Conservation (phyloP, 2,329 filamentous ascomycete genomes). For the Graphiopsis chlorocephala region DNA sequence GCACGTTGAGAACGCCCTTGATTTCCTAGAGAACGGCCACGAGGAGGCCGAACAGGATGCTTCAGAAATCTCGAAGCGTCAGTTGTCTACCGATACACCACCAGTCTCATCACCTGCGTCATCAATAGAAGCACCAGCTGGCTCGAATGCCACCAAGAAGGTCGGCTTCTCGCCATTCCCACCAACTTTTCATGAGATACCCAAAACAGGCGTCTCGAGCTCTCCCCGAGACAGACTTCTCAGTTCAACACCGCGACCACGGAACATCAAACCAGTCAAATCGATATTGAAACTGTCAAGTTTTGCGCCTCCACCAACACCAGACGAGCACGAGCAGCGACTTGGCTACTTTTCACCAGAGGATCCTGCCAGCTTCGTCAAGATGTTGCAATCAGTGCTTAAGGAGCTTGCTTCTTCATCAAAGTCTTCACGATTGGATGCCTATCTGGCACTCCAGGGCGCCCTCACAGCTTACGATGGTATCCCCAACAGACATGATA, state of each 20-base stretch:
- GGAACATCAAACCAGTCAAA: slow-evolving; percentile 58
- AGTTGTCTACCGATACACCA: slow-evolving; percentile 20
- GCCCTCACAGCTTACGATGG: slow-evolving; percentile 79
- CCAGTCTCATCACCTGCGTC: slow-evolving; percentile 28
- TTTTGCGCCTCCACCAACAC: slow-evolving; percentile 36
- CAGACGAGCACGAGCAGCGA: slow-evolving; percentile 40
- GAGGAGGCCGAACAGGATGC: slow-evolving; percentile 18
- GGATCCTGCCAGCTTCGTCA: slow-evolving; percentile 61
- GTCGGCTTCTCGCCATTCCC: slow-evolving; percentile 63
- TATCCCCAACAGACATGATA: slow-evolving; percentile 69
- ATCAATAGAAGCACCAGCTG: slow-evolving; percentile 36
- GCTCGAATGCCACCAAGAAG: slow-evolving; percentile 47
- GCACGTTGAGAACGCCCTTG: slow-evolving; percentile 39
- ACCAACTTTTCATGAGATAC: slow-evolving; percentile 43
- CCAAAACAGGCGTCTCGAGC: slow-evolving; percentile 30
- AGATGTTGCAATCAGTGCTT: slow-evolving; percentile 81
- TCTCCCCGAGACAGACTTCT: slow-evolving; percentile 45
- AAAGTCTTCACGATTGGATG: slow-evolving; percentile 72
- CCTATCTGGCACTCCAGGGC: slow-evolving; percentile 76
- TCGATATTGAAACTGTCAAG: slow-evolving; percentile 76
- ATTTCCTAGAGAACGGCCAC: slow-evolving; percentile 42
- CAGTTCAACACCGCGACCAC: slow-evolving; percentile 40
- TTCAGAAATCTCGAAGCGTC: not conserved
- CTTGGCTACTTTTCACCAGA: slow-evolving; percentile 43
- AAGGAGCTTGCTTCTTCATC: slow-evolving; percentile 76